Evolutionary conservation across 805 yeast species (phyloP).

Genomic region (Saitoella complicata): DNA sequence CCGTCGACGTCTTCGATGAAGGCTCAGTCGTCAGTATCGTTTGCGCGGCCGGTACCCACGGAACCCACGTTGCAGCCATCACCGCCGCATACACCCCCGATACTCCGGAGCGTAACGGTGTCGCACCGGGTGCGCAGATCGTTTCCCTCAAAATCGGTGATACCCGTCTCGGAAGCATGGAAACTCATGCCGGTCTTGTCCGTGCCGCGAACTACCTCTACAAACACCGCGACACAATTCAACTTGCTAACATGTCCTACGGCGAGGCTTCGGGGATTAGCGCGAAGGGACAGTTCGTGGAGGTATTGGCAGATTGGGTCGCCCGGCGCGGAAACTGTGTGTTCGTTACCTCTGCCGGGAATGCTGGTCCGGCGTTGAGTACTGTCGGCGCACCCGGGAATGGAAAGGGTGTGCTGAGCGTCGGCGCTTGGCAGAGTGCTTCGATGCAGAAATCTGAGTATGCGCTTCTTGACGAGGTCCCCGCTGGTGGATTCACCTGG

Average conservation of each 20-base stretch:
- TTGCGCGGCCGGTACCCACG: conserved; percentile 2
- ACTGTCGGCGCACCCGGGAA: conserved; percentile 4
- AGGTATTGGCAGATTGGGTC: background rate
- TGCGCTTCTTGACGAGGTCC: background rate
- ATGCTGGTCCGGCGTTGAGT: conserved; percentile 1
- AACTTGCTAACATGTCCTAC: conserved; percentile 1
- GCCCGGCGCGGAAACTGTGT: background rate
- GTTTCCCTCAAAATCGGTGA: conserved; percentile 3
- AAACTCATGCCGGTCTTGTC: conserved; percentile 1
- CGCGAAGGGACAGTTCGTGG: background rate
- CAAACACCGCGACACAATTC: background rate
- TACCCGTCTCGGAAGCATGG: conserved; percentile 1
- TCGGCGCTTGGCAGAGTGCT: conserved; percentile 1
- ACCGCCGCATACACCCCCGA: conserved; percentile 1
- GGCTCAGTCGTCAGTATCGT: conserved; percentile 1
- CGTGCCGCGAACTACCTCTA: conserved; percentile 1
- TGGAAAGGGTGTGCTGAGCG: background rate
- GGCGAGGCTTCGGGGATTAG: conserved; percentile 2
- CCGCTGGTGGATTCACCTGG: conserved; percentile 1
- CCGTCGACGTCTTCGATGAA: conserved; percentile 1
- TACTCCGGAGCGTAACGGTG: conserved; percentile 1
- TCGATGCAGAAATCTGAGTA: conserved; percentile 2
- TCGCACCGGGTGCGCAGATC: conserved; percentile 1
- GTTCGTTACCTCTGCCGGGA: conserved; percentile 3
- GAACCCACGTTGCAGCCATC: conserved; percentile 3